phyloP scores from a whole-genome alignment of 192 early-diverging fungal species.

The Entomortierella beljakovae region DNA sequence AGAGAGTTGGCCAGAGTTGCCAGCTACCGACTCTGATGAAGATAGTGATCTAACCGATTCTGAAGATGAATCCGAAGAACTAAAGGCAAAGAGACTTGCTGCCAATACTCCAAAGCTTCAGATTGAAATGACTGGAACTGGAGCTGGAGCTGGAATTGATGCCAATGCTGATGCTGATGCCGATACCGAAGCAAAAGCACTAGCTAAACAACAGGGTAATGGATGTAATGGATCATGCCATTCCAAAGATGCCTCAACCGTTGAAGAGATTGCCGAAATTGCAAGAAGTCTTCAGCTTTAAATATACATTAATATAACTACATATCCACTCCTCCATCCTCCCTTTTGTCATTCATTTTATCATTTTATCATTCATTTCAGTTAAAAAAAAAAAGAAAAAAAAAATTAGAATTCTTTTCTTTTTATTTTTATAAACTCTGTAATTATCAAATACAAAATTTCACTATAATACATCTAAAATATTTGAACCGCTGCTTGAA shows the following conservation, averaged over 20 bases:
- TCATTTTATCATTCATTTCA: too few relatives aligned
- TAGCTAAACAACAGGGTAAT: not conserved
- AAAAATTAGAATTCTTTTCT: too few relatives aligned
- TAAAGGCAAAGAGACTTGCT: slow-evolving; percentile 13
- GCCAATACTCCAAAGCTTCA: slow-evolving; percentile 44
- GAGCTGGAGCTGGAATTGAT: not conserved
- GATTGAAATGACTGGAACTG: slow-evolving; percentile 11
- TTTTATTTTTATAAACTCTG: too few relatives aligned
- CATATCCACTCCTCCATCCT: too few relatives aligned
- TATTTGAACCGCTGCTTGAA: too few relatives aligned
- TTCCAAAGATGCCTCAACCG: not conserved
- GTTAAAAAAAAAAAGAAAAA: too few relatives aligned
- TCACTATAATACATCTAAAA: not conserved
- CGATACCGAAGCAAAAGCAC: too few relatives aligned
- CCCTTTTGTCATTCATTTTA: too few relatives aligned
- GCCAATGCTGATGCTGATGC: not conserved
- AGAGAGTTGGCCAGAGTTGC: slow-evolving; percentile 48
- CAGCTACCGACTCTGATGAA: slow-evolving; percentile 28
- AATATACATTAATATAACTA: too few relatives aligned
- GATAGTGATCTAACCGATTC: slow-evolving; percentile 2
- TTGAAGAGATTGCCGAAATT: slow-evolving; percentile 7
- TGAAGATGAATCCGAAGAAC: slow-evolving; percentile 20
- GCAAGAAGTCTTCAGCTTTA: slow-evolving; percentile 13
- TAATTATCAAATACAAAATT: not conserved
- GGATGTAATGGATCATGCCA: slow-evolving; percentile 43